Evolutionary conservation across 331 rosid genomes (phyloP), one percentile per base, ranked within the genome.

Genomic region (Malus hybrid): DNA sequence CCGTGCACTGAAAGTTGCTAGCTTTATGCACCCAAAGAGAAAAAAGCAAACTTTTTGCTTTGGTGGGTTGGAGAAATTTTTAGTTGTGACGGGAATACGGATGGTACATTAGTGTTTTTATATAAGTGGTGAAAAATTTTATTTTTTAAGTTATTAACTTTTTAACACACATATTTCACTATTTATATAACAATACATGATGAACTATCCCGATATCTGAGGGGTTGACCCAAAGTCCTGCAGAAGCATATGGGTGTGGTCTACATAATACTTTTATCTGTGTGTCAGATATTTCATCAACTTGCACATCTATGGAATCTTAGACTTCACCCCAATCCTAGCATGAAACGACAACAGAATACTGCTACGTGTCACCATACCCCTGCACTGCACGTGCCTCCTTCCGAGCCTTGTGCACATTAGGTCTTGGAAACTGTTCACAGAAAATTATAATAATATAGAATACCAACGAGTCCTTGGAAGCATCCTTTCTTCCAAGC

Each of bases 341-440:
- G 57, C 73, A 88, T 68, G 76, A 91, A 77, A 81, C 90, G 98
- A 91, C 97, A 90, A 87, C 80, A 77, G 80, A 69, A 67, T 82
- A 76, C 70, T 76, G 61, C 73, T 39, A 74, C 57, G 87, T 79
- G 84, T 81, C 76, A 72, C 48, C 48, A 10, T 57, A 34, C 12
- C 66, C 70, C 73, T 84, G 81, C 83, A 62, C 67, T 80, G 88
- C 98, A 89, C 90, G 95, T 93, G 93, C 86, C 85, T 86, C 80
- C 70, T 83, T 75, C 78, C 77, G 70, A 69, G 76, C 70, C 78
- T 64, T 70, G 76, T 82, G 80, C 88, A 59, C 50, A 74, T 77
- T 84, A 80, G 80, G 69, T 80, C 55, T 70, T 70, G 31, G 59
- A 72, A 84, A 77, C 48, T 81, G 66, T 50, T 12, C 34, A 20